These are phyloP conservation scores for Prillingera fragicola DNA, from an alignment of 1,284 basidiomycete species.

Conservation along the genomic window DNA sequence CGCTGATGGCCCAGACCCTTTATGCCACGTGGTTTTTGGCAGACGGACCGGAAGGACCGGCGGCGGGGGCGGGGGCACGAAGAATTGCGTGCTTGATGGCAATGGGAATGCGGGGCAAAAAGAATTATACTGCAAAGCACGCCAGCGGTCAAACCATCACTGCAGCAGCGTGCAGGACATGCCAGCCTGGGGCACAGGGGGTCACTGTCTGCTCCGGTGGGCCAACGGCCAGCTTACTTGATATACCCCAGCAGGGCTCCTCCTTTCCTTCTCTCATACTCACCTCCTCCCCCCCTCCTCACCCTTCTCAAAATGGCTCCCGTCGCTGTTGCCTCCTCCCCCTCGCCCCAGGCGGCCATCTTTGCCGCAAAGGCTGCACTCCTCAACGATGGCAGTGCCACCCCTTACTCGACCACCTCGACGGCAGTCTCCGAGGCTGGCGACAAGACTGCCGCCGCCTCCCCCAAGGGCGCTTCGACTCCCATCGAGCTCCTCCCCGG, in stretches of 20 bases:
- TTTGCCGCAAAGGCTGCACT: slow-evolving; percentile 14
- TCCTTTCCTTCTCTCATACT: neutral
- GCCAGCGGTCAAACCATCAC: no score
- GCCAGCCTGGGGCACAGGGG: no score
- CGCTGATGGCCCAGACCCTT: no score
- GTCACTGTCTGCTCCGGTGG: no score
- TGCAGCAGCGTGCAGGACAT: no score
- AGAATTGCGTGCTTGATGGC: no score
- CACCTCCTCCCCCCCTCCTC: neutral
- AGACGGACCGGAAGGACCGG: no score
- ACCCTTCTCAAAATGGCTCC: slow-evolving; percentile 9
- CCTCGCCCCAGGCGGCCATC: neutral
- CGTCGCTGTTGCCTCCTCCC: slow-evolving; percentile 5
- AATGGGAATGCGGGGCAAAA: no score
- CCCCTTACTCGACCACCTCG: slow-evolving; percentile 35
- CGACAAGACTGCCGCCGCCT: slow-evolving; percentile 15
- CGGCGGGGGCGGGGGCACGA: no score
- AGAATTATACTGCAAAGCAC: no score
- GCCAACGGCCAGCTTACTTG: neutral
- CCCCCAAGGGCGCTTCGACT: slow-evolving; percentile 20
- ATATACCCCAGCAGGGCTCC: neutral
- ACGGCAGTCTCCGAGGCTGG: slow-evolving; percentile 42
- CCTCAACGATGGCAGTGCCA: slow-evolving; percentile 27
- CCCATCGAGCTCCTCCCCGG: slow-evolving; percentile 22
- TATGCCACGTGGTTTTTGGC: no score